These are phyloP conservation scores for Pyronema domesticum DNA, from an alignment of 495 filamentous ascomycete species.

Conservation along the genomic window DNA sequence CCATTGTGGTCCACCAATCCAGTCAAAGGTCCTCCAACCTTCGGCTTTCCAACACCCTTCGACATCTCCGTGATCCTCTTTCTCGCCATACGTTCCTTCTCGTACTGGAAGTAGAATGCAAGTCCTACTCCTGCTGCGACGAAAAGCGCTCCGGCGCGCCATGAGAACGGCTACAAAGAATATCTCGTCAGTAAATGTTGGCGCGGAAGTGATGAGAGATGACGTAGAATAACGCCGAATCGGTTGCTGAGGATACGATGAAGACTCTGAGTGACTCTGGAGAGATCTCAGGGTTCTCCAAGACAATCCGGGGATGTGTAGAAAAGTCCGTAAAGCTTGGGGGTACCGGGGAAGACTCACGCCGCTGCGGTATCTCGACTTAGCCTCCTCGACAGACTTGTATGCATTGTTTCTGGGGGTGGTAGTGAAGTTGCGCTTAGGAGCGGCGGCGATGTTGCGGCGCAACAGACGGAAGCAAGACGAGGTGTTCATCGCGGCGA, in stretches of 20 bases:
- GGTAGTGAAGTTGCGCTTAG: conserved; percentile 1
- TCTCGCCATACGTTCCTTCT: conserved; percentile 75
- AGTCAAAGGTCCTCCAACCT: conserved; percentile 69
- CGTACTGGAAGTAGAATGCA: conserved; percentile 72
- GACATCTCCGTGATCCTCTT: conserved; percentile 72
- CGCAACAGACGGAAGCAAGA: neutral
- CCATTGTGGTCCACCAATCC: conserved; percentile 67
- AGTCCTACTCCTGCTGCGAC: conserved; percentile 57
- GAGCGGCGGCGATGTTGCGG: neutral
- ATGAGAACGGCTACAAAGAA: conserved; percentile 57
- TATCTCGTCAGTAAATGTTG: neutral
- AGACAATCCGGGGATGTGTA: neutral
- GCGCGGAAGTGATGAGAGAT: no score
- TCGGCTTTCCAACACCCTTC: conserved; percentile 82
- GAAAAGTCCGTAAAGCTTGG: neutral
- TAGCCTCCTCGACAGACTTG: conserved; percentile 22
- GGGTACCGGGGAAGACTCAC: neutral
- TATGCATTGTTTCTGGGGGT: conserved; percentile 2
- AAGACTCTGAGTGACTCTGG: neutral
- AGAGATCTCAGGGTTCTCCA: neutral
- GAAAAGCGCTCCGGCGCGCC: conserved; percentile 75
- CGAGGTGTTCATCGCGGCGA: no score
- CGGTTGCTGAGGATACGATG: neutral
- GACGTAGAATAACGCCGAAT: no score
- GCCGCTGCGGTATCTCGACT: conserved; percentile 21